Base-by-base conservation (phyloP, 768 basidiomycete species). In the Russula vinacea region DNA sequence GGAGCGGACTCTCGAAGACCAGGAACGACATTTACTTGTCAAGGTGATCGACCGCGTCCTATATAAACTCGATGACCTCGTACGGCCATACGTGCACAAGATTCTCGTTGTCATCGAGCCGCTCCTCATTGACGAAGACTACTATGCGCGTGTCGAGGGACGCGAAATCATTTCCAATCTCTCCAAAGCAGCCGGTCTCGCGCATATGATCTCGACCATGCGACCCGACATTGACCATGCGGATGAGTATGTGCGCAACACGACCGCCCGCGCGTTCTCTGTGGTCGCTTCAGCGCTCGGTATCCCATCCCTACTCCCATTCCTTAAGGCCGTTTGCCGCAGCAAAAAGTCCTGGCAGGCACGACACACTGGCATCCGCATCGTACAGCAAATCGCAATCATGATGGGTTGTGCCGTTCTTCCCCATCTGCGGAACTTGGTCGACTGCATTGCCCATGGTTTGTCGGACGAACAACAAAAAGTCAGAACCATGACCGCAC, bases 201-300 rank as follows among this genome's bases (percentile, higher is more conserved):
- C 97, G 2, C 97, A 99, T 78, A 98, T 99, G 97, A 99, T 99
- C 71, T 99, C 97, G 40, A 99, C 96, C 22, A 98, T 99, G 96
- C 90, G 96, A 70, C 96, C 97, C 3, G 96, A 99, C 81, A 98
- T 98, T 67, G 96, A 99, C 76, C 96, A 98, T 70, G 94, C 97
- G 50, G 96, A 99, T 73, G 97, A 99, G 76, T 98, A 99, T 69
- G 96, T 98, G 4, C 91, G 96, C 64, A 99, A 99, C 75, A 99
- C 97, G 50, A 99, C 97, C 17, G 96, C 97, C 40, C 90, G 97
- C 70, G 97, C 97, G 4, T 94, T 98, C 82, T 97, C 95, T 32
- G 97, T 99, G 62, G 97, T 98, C 62, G 97, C 97, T 13, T 98
- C 96, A 1, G 97, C 97, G 0, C 89, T 99, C 63, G 95, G 97